Percentiles rank a stretch among this genome's conserved stretches.
Evolutionary conservation across 306 rosid genomes (phyloP).

Genomic region (Gastrolobium villosum): DNA sequence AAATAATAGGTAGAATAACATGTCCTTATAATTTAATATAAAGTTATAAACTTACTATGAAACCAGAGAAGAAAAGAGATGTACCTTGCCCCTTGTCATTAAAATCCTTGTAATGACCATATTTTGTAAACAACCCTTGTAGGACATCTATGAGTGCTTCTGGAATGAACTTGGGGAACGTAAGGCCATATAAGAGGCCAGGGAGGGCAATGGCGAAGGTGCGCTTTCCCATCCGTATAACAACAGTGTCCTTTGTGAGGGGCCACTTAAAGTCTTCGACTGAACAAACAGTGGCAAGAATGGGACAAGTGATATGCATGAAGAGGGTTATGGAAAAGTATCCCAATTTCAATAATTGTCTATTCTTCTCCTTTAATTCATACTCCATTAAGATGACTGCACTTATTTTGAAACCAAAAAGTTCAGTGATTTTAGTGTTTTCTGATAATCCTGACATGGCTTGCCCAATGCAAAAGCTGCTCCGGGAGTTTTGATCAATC

Average conservation of each 20-base stretch:
- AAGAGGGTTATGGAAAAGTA: background rate
- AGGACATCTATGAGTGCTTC: background rate
- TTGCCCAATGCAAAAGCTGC: background rate
- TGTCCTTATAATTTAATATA: background rate
- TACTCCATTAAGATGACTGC: slow-evolving; percentile 19
- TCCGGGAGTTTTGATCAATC: background rate
- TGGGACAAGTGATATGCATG: background rate
- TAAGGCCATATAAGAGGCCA: slow-evolving; percentile 49
- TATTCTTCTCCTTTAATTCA: background rate
- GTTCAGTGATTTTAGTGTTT: background rate
- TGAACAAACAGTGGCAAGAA: slow-evolving; percentile 34
- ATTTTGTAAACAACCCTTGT: background rate
- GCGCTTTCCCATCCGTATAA: slow-evolving; percentile 4
- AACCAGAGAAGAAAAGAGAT: background rate
- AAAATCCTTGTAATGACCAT: slow-evolving; percentile 30
- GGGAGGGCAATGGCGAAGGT: slow-evolving; percentile 43
- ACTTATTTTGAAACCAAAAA: background rate
- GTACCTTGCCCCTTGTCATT: background rate
- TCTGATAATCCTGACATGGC: background rate
- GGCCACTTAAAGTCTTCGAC: slow-evolving; percentile 43
- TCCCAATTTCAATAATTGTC: slow-evolving; percentile 3
- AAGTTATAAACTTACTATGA: no score
- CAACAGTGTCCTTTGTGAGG: slow-evolving; percentile 31
- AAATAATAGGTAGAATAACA: no score
- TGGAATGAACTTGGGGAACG: background rate